phyloP scores from a whole-genome alignment of 805 yeast genomes.

The Kuraishia piskuri region DNA sequence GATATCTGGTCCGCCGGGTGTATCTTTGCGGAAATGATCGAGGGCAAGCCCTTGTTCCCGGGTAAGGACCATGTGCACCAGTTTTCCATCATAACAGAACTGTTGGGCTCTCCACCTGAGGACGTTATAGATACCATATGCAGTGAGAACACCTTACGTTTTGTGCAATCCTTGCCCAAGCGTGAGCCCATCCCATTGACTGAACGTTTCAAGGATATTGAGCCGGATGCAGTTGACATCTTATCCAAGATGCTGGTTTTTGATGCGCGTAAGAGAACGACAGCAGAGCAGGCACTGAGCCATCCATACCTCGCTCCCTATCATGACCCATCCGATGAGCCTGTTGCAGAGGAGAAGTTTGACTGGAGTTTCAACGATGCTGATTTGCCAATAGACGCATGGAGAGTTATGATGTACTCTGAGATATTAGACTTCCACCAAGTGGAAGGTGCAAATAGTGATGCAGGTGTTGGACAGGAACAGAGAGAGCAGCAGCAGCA shows the following conservation, averaged over 20 bases:
- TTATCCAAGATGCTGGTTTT: conserved; percentile 86
- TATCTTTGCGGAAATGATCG: conserved; percentile 95
- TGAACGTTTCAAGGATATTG: conserved; percentile 72
- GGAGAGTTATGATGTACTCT: conserved; percentile 99
- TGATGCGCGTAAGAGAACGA: conserved; percentile 89
- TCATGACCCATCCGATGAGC: conserved; percentile 94
- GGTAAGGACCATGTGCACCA: conserved; percentile 98
- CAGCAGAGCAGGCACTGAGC: conserved; percentile 82
- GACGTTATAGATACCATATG: conserved; percentile 96
- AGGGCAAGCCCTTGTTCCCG: conserved; percentile 94
- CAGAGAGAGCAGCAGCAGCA: conserved; percentile 12
- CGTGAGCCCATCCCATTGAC: conserved; percentile 86
- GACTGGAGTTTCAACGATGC: conserved; percentile 99
- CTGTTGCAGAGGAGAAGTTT: conserved; percentile 83
- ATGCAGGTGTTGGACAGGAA: neutral
- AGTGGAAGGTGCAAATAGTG: conserved; percentile 39
- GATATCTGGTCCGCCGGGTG: conserved; percentile 99
- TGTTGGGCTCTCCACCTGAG: conserved; percentile 86
- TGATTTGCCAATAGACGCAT: conserved; percentile 92
- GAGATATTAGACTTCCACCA: conserved; percentile 96
- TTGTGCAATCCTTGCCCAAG: conserved; percentile 88
- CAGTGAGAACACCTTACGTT: conserved; percentile 88
- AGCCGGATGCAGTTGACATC: conserved; percentile 82
- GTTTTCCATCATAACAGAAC: conserved; percentile 92
- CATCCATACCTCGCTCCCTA: conserved; percentile 93